These are phyloP conservation scores for Aeminium ludgeri DNA, from an alignment of 495 filamentous ascomycete species.

Conservation along the genomic window DNA sequence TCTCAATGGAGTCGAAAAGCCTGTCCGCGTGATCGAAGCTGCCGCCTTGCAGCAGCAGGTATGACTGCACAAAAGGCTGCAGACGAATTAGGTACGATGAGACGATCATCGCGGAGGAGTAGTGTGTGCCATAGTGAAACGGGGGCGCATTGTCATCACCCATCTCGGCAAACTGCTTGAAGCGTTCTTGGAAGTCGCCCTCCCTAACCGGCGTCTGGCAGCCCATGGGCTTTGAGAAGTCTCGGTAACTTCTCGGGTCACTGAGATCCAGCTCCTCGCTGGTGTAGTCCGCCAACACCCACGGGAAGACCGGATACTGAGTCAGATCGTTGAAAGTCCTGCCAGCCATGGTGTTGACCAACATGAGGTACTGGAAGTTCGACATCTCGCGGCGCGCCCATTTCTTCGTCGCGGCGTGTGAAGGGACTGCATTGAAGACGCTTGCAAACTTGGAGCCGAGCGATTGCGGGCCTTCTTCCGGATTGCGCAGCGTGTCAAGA, in stretches of 20 bases:
- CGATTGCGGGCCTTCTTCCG: slow-evolving; percentile 65
- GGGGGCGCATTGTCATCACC: slow-evolving; percentile 58
- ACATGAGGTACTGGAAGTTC: slow-evolving; percentile 97
- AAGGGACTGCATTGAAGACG: slow-evolving; percentile 60
- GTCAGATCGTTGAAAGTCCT: slow-evolving; percentile 96
- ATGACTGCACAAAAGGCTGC: slow-evolving; percentile 91
- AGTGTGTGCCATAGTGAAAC: slow-evolving; percentile 97
- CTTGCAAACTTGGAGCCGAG: slow-evolving; percentile 87
- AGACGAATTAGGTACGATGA: slow-evolving; percentile 88
- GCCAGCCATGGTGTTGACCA: slow-evolving; percentile 92
- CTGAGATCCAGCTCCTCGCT: slow-evolving; percentile 84
- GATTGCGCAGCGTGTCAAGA: slow-evolving; percentile 64
- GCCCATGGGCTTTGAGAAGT: slow-evolving; percentile 91
- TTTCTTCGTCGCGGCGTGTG: slow-evolving; percentile 70
- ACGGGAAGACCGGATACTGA: slow-evolving; percentile 95
- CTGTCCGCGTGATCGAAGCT: slow-evolving; percentile 91
- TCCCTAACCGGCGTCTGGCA: slow-evolving; percentile 66
- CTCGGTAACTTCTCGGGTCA: slow-evolving; percentile 69
- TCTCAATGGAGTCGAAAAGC: slow-evolving; percentile 82
- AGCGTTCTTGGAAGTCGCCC: slow-evolving; percentile 62
- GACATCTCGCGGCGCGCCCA: slow-evolving; percentile 93
- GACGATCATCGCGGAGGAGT: slow-evolving; percentile 98
- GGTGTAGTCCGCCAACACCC: slow-evolving; percentile 90
- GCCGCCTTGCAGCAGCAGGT: slow-evolving; percentile 92
- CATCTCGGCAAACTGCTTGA: slow-evolving; percentile 81